A percentile compares a stretch with the other conserved stretches of the same genome.
phyloP scores from a whole-genome alignment of 2,329 filamentous ascomycete species.

The Cladosporium velox region DNA sequence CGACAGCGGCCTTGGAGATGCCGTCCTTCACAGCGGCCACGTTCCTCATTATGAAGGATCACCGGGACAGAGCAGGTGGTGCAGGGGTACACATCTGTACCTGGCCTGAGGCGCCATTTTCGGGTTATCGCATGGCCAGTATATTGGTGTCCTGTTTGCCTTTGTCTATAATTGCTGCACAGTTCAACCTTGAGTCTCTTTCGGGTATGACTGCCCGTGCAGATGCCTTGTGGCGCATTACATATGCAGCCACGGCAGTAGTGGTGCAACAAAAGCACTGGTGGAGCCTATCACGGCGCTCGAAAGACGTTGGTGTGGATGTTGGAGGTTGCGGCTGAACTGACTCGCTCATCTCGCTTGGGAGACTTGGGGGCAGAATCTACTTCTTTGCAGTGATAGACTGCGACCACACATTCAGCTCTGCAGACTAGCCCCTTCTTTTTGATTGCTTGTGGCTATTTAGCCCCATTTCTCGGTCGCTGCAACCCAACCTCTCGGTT shows the following conservation, averaged over 20 bases:
- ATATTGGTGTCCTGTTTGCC: not conserved
- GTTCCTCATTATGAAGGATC: not conserved
- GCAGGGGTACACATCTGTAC: not conserved
- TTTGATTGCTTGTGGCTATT: not conserved
- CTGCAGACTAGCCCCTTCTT: not conserved
- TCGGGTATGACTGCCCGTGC: not conserved
- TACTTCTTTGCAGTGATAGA: not conserved
- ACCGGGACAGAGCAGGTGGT: not conserved
- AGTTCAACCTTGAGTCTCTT: not conserved
- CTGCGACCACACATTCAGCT: not conserved
- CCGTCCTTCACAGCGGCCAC: not conserved
- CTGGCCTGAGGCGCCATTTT: not conserved
- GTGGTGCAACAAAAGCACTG: not conserved
- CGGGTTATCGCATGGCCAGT: not conserved
- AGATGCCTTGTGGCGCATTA: constrained; percentile 1
- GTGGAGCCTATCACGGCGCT: not conserved
- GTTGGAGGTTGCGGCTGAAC: constrained; percentile 2
- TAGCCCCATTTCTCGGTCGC: not conserved
- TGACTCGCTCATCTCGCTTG: not conserved
- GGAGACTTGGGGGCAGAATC: not conserved
- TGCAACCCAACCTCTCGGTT: not conserved
- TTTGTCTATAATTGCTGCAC: not conserved
- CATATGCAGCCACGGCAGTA: constrained; percentile 5
- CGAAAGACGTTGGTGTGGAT: constrained; percentile 1
- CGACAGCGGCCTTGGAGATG: not conserved